Conservation (phyloP, 805 yeast species). For the Lipomyces spencermartinsiae region DNA sequence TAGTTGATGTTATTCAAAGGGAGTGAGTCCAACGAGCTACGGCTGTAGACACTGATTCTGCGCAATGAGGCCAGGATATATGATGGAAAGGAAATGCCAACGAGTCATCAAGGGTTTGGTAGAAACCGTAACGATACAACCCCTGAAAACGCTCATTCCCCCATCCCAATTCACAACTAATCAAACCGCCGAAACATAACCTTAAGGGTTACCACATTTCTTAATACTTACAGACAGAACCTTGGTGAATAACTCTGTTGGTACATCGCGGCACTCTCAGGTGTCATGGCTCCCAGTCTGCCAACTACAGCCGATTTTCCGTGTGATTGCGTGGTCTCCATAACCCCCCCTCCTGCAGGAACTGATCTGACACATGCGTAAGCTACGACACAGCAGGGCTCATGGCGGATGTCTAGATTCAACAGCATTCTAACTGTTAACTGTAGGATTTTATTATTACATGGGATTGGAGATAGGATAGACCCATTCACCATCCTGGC, state of each 20-base stretch:
- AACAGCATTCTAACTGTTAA: not conserved
- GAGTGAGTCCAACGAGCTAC: not conserved
- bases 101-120: too few relatives aligned
- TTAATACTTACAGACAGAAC: too few relatives aligned
- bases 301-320: constrained; percentile 30
- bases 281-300: constrained; percentile 19
- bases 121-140: too few relatives aligned
- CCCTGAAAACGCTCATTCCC: too few relatives aligned
- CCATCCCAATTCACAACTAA: too few relatives aligned
- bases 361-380: constrained; percentile 24
- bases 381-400: not conserved
- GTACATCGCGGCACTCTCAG: too few relatives aligned
- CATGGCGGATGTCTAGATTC: not conserved
- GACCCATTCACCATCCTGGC: constrained; percentile 32
- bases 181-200: too few relatives aligned
- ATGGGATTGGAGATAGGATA: constrained; percentile 37
- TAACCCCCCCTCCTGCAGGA: constrained; percentile 24
- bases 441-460: constrained; percentile 30
- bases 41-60: too few relatives aligned
- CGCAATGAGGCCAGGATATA: too few relatives aligned
- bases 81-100: too few relatives aligned
- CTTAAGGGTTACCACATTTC: too few relatives aligned
- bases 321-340: constrained; percentile 13
- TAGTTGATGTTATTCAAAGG: not conserved
- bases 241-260: too few relatives aligned